Conservation (phyloP, 2,329 filamentous ascomycete genomes). For the Plectosphaerella sp. region DNA sequence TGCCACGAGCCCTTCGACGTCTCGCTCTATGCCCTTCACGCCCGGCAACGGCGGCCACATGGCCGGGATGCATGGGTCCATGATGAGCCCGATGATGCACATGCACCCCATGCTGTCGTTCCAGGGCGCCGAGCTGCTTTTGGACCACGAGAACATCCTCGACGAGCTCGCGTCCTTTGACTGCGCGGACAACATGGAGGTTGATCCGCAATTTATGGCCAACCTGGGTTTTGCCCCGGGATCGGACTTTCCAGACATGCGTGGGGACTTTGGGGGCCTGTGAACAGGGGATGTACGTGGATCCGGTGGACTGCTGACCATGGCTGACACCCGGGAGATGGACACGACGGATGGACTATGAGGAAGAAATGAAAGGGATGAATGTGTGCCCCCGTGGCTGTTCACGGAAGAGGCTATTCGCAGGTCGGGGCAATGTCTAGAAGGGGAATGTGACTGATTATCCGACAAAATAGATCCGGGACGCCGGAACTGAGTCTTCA, state of each 20-base stretch:
- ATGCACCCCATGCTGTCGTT: neutral
- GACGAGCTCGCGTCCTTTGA: constrained; percentile 49
- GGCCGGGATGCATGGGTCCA: neutral
- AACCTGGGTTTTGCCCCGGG: constrained; percentile 63
- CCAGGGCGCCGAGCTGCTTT: neutral
- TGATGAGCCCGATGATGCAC: constrained; percentile 3
- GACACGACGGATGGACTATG: no score
- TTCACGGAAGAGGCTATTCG: no score
- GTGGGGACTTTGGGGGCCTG: constrained; percentile 28
- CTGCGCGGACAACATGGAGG: constrained; percentile 42
- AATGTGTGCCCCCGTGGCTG: no score
- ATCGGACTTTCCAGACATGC: constrained; percentile 52
- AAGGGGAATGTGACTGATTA: no score
- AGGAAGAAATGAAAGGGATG: no score
- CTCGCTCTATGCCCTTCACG: constrained; percentile 11
- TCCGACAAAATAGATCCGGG: no score
- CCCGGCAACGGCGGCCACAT: constrained; percentile 2
- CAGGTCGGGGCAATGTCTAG: no score
- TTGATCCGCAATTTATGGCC: constrained; percentile 61
- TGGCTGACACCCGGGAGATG: no score
- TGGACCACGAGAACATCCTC: constrained; percentile 49
- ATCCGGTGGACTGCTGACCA: neutral
- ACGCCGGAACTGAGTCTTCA: no score
- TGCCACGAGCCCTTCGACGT: constrained; percentile 10
- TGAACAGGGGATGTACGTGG: constrained; percentile 1